Evolutionary conservation across 495 filamentous ascomycete genomes (phyloP).

Genomic region (Talaromyces liani): DNA sequence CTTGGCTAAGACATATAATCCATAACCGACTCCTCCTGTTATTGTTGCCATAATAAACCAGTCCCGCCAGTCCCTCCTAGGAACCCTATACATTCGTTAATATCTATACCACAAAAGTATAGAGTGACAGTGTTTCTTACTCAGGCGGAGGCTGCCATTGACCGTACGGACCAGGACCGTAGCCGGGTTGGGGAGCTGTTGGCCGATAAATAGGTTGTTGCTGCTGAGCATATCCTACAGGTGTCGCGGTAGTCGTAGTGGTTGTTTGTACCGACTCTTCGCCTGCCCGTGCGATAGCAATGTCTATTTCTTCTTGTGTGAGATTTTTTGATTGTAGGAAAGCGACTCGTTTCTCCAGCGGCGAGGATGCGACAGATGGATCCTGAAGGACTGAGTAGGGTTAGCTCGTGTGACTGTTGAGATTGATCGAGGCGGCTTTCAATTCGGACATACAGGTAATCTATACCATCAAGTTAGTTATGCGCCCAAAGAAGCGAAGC

Average conservation of each 20-base stretch:
- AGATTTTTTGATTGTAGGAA: slow-evolving; percentile 97
- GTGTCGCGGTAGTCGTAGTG: slow-evolving; percentile 23
- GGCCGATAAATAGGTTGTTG: slow-evolving; percentile 45
- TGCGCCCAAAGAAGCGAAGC: background rate
- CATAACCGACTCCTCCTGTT: slow-evolving; percentile 77
- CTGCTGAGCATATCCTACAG: slow-evolving; percentile 40
- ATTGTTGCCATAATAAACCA: slow-evolving; percentile 98
- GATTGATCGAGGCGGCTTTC: background rate
- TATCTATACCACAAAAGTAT: background rate
- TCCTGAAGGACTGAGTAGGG: slow-evolving; percentile 72
- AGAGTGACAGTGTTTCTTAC: slow-evolving; percentile 22
- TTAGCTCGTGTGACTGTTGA: background rate
- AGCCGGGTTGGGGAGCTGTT: slow-evolving; percentile 53
- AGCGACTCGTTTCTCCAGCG: slow-evolving; percentile 85
- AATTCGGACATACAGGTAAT: slow-evolving; percentile 37
- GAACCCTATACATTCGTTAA: slow-evolving; percentile 26
- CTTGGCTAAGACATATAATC: slow-evolving; percentile 81
- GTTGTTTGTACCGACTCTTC: slow-evolving; percentile 35
- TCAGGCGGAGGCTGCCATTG: slow-evolving; percentile 67
- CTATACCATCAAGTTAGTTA: slow-evolving; percentile 38
- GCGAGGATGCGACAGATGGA: slow-evolving; percentile 78
- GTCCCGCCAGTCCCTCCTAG: slow-evolving; percentile 90
- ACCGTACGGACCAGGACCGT: slow-evolving; percentile 59
- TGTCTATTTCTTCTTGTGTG: slow-evolving; percentile 88
- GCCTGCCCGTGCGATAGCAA: slow-evolving; percentile 67